Base-by-base conservation (phyloP, 345 rosid species). In the Aquilaria malaccensis region DNA sequence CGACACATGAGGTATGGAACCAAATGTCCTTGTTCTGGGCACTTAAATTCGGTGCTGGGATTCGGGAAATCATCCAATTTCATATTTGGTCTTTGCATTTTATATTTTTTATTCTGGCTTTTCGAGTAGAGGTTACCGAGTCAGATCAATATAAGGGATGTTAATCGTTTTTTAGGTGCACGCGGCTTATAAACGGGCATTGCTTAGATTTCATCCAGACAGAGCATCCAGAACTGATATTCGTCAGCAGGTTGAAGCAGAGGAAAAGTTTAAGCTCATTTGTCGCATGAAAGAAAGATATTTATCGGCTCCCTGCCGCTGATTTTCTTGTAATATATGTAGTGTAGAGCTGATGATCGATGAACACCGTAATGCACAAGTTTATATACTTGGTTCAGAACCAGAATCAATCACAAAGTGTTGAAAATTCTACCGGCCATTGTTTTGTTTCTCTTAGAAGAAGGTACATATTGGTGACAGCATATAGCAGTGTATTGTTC, bases 251-350 rank as follows among this genome's bases (percentile, higher is more conserved):
- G 95, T 87, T 60, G 96, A 87, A 74, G 90, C 95, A 0, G 99
- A 90, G 71, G 99, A 94, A 68, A 90, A 80, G 55, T 87, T 94
- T 72, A 94, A 94, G 73, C 87, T 88, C 60, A 81, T 94, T 67
- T 78, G 85, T 60, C 95, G 90, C 66, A 84, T 86, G 92, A 94
- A 84, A 76, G 95, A 82, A 69, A 80, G 83, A 65, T 77, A 81
- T 73, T 58, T 67, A 62, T 71, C 72, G 3, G 57, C 77, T 61
- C 61, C 72, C 33, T 73, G 69, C 43, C 51, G 49, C 47, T 70
- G 67, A 73, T 32, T 46, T 22, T 22, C 22, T 22, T 22, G 22
- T 37, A 37, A 37, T 37, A 37, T 37, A 37, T 37, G 43, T 7
- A 37, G 43, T 37, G 43, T 7, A 37, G 43, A 3, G 43, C 43